Evolutionary conservation across 305 asterid genomes (phyloP), one percentile per base, ranked within the genome.

Genomic region (Fraxinus sp.): DNA sequence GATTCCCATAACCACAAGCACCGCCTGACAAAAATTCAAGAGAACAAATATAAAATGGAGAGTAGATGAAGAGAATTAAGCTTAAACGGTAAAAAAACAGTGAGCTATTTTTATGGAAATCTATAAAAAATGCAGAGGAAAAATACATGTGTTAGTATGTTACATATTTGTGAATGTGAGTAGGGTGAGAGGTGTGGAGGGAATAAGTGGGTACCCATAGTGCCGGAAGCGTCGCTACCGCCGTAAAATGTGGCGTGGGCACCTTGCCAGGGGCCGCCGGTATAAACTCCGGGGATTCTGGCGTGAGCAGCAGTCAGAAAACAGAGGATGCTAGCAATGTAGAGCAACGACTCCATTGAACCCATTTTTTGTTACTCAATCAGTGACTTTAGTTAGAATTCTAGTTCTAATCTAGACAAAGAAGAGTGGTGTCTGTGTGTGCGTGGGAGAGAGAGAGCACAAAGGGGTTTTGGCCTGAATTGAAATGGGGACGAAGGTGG

Each of bases 201-300:
- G 74, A 79, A 71, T 74, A 11, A 13, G 52, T 4, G 35, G 6
- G n/a, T 86, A 94, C 98, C 98, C 98, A 94, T 94, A 68, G 98
- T 94, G 85, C 98, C 97, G 80, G 98, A 91, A 80, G 97, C 98
- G 90, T 92, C 98, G 41, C 92, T 85, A 79, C 97, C 98, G 77
- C 97, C 98, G 82, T 95, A 95, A 90, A 95, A 95, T 71, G 98
- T 95, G 28, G 98, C 98, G 86, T 93, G 98, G 41, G 98, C 96
- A 59, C 77, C 13, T 79, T 91, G 83, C 98, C 98, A 95, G 24
- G 90, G 13, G 33, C 93, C 89, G 26, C 90, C 95, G 79, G 88
- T 16, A 83, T 89, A 93, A 84, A 82, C 89, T 49, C 97, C 97
- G 75, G 94, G 93, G 78, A 92, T 89, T 81, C 86, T 90, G 55